These are phyloP conservation scores for Talaromyces borbonicus DNA, from an alignment of 495 filamentous ascomycete species.

Conservation along the genomic window DNA sequence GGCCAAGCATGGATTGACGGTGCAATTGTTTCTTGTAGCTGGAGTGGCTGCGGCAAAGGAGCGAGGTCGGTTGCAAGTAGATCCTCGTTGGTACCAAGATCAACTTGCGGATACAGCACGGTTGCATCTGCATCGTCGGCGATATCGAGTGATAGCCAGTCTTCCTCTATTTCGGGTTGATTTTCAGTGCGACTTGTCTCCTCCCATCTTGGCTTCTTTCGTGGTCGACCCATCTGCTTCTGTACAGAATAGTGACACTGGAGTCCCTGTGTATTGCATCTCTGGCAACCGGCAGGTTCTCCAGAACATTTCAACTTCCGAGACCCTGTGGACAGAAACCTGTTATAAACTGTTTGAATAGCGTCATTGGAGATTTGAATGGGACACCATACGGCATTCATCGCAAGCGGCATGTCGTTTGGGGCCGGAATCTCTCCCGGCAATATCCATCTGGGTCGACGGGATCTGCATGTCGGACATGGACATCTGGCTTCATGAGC, in stretches of 20 bases:
- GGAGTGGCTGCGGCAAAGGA: conserved; percentile 3
- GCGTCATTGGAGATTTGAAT: no score
- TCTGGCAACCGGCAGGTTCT: conserved; percentile 29
- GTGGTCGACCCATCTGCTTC: conserved; percentile 39
- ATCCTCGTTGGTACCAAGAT: not conserved
- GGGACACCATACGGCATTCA: conserved; percentile 11
- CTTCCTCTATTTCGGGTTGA: conserved; percentile 4
- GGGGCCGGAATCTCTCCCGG: not conserved
- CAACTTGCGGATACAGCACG: conserved; percentile 1
- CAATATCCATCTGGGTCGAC: not conserved
- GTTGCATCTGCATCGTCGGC: not conserved
- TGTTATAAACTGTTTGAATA: not conserved
- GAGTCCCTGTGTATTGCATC: conserved; percentile 33
- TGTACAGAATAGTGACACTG: conserved; percentile 36
- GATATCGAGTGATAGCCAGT: not conserved
- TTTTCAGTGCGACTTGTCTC: no score
- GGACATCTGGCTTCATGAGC: no score
- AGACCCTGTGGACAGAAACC: conserved; percentile 20
- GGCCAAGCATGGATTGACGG: conserved; percentile 32
- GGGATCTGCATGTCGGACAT: not conserved
- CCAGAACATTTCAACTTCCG: conserved; percentile 42
- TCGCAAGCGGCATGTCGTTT: conserved; percentile 13
- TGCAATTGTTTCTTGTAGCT: conserved; percentile 18
- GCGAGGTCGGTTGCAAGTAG: not conserved
- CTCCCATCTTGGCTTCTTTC: conserved; percentile 31